Evolutionary conservation across 805 yeast species (phyloP).

Genomic region (Pichia pseudocactophila): DNA sequence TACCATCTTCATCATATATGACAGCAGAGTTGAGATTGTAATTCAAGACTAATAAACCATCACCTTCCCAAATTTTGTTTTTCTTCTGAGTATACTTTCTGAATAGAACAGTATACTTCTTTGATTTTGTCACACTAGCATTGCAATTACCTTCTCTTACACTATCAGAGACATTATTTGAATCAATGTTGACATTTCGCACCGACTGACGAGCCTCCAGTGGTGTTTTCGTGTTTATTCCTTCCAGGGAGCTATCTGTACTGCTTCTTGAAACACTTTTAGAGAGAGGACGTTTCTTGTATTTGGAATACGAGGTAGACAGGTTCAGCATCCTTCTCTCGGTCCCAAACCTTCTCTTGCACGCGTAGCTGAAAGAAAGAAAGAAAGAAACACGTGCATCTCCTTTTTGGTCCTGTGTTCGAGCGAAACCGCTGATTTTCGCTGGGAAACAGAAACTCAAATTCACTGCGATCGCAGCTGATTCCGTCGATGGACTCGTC

Average conservation of each 20-base stretch:
- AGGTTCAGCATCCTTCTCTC: slow-evolving; percentile 4
- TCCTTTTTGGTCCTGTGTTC: too few species aligned
- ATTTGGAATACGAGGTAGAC: background rate
- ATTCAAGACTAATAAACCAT: slow-evolving; percentile 49
- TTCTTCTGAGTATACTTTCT: slow-evolving; percentile 68
- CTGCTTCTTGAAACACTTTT: background rate
- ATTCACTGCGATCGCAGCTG: too few species aligned
- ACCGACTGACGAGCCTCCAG: background rate
- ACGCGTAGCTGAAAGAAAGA: background rate
- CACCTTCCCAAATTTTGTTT: slow-evolving; percentile 93
- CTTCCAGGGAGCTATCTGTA: background rate
- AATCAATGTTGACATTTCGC: too few species aligned
- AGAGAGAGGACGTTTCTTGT: slow-evolving; percentile 1
- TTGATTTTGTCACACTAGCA: background rate
- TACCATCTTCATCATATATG: slow-evolving; percentile 25
- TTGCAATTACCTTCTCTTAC: too few species aligned
- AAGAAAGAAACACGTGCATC: background rate
- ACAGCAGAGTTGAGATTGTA: slow-evolving; percentile 12
- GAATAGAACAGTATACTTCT: slow-evolving; percentile 42
- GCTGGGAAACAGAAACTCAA: too few species aligned
- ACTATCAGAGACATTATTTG: too few species aligned
- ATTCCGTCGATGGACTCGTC: too few species aligned
- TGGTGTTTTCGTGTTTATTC: background rate
- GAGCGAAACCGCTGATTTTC: too few species aligned
- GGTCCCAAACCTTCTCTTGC: background rate